These are phyloP conservation scores for Ceratobasidium sp. DNA, from an alignment of 1,284 basidiomycete species.

Conservation along the genomic window DNA sequence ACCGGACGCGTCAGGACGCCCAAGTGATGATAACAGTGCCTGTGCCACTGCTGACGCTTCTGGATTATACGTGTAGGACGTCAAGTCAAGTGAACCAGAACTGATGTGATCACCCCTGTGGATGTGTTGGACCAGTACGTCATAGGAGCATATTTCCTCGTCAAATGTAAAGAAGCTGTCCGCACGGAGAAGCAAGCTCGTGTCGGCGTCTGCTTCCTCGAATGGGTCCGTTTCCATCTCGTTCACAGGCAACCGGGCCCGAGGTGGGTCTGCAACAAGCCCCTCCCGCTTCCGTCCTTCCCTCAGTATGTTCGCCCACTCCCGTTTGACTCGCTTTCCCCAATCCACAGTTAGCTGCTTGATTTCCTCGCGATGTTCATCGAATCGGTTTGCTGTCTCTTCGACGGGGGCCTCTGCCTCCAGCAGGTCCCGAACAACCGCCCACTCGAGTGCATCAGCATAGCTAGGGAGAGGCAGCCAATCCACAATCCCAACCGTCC, in stretches of 20 bases:
- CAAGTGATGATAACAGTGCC: not conserved
- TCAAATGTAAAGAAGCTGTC: slow-evolving; percentile 9
- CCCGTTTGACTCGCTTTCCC: slow-evolving; percentile 3
- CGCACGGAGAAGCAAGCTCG: slow-evolving; percentile 14
- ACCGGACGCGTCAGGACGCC: not conserved
- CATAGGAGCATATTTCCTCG: not conserved
- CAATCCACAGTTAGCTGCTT: not conserved
- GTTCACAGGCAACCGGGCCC: not conserved
- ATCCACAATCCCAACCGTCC: not conserved
- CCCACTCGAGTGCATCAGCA: not conserved
- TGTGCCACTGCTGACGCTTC: not conserved
- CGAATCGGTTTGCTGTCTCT: not conserved
- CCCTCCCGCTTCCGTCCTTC: slow-evolving; percentile 5
- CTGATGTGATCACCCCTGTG: too few species aligned
- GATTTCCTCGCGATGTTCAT: slow-evolving; percentile 5
- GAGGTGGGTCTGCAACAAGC: not conserved
- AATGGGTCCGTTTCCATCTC: not conserved
- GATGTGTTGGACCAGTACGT: not conserved
- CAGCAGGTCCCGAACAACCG: not conserved
- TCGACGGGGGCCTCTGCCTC: not conserved
- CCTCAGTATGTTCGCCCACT: not conserved
- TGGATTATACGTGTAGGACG: not conserved
- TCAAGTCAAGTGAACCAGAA: not conserved
- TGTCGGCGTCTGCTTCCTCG: not conserved
- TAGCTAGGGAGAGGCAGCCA: slow-evolving; percentile 7